phyloP scores from a whole-genome alignment of 2,329 filamentous ascomycete species.

The Emericellopsis cladophorae region DNA sequence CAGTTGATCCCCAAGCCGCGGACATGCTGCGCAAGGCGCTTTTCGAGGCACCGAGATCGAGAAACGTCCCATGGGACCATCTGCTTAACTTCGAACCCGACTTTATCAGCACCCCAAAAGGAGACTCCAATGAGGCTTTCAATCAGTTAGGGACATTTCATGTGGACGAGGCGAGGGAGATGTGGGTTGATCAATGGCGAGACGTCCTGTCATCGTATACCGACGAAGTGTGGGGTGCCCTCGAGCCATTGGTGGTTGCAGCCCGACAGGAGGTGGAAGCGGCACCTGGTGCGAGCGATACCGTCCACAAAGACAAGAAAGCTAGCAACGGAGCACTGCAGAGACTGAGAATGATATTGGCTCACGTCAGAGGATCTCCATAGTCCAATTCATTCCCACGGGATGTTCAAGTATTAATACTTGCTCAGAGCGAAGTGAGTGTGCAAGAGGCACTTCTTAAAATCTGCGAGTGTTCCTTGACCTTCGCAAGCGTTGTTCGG shows the following conservation, averaged over 20 bases:
- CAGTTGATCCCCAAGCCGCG: conserved; percentile 14
- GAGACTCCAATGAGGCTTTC: conserved; percentile 7
- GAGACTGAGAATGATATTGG: conserved; percentile 22
- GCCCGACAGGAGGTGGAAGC: conserved; percentile 42
- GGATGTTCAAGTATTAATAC: no score
- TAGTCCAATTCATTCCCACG: neutral
- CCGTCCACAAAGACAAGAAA: conserved; percentile 5
- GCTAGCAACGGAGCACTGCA: conserved; percentile 12
- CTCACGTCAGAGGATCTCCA: conserved; percentile 18
- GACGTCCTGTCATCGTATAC: conserved; percentile 42
- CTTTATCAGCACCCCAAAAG: conserved; percentile 17
- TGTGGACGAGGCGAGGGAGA: conserved; percentile 21
- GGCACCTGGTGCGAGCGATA: conserved; percentile 9
- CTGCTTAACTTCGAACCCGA: conserved; percentile 38
- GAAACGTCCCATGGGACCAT: conserved; percentile 23
- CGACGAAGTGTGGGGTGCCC: conserved; percentile 57
- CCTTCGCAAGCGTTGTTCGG: no score
- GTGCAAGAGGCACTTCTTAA: no score
- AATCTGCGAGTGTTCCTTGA: no score
- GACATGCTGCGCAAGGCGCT: conserved; percentile 22
- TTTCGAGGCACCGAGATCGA: conserved; percentile 13
- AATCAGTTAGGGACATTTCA: conserved; percentile 26
- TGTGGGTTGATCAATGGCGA: conserved; percentile 43
- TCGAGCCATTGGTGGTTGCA: conserved; percentile 40
- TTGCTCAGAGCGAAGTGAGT: no score